Evolutionary conservation across 257 asterid genomes (phyloP).

Genomic region (Parsonsia alboflavescens): DNA sequence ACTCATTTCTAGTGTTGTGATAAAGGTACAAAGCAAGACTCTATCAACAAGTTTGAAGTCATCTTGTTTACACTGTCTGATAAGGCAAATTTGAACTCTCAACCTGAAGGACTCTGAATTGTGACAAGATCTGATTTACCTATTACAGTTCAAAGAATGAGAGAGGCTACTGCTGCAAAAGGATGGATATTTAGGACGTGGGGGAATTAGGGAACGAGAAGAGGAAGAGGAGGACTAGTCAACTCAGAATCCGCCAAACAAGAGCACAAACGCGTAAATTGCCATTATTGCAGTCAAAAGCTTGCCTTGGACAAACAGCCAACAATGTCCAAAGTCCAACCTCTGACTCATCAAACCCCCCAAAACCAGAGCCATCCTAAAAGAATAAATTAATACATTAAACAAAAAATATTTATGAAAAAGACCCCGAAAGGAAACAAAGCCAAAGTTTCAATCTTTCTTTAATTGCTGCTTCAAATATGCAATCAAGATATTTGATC

Average conservation of each 20-base stretch:
- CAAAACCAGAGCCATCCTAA: constrained; percentile 1
- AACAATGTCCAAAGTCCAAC: constrained; percentile 71
- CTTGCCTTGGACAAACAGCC: constrained; percentile 35
- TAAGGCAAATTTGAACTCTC: constrained; percentile 2
- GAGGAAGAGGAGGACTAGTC: constrained; percentile 13
- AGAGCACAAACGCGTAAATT: constrained; percentile 19
- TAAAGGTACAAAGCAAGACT: not conserved
- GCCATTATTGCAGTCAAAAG: constrained; percentile 24
- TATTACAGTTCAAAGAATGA: not conserved
- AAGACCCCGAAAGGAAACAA: not conserved
- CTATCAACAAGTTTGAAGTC: not conserved
- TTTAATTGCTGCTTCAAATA: not conserved
- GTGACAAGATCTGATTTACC: not conserved
- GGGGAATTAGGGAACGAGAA: not conserved
- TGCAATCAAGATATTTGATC: constrained; percentile 19
- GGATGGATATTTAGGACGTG: not conserved
- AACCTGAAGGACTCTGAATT: not conserved
- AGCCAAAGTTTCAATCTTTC: constrained; percentile 25
- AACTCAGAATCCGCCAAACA: constrained; percentile 14
- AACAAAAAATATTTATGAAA: not conserved
- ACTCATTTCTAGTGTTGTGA: not conserved
- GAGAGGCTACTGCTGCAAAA: not conserved
- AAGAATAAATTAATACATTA: not conserved
- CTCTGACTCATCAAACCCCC: constrained; percentile 64
- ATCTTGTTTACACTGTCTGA: not conserved